Evolutionary conservation across 345 rosid species (phyloP).

Genomic region (Salix arbutifolia): DNA sequence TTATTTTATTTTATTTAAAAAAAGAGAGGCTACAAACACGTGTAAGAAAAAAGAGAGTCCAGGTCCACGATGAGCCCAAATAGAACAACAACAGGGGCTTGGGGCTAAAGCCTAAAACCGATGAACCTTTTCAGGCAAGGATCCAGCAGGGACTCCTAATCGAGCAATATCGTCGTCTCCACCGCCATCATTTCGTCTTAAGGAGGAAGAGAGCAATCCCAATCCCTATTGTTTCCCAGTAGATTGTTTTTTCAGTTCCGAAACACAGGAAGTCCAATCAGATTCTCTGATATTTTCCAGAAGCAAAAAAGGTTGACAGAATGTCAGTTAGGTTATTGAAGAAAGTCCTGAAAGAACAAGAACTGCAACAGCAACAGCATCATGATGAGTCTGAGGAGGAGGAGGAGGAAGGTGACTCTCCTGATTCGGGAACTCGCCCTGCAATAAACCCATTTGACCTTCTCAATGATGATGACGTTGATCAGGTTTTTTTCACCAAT

Average conservation of each 20-base stretch:
- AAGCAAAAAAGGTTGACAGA: neutral
- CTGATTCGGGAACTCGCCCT: slow-evolving; percentile 31
- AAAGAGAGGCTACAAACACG: neutral
- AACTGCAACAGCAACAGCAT: slow-evolving; percentile 34
- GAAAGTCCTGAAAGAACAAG: slow-evolving; percentile 74
- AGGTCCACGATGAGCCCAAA: neutral
- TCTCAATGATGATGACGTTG: slow-evolving; percentile 45
- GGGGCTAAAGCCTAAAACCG: neutral
- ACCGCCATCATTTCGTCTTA: neutral
- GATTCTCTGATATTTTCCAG: neutral
- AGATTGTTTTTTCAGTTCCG: neutral
- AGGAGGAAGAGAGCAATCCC: neutral
- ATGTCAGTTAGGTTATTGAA: slow-evolving; percentile 80
- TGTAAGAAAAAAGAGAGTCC: neutral
- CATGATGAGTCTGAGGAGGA: slow-evolving; percentile 38
- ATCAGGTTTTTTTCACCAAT: slow-evolving; percentile 22
- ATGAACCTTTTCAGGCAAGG: neutral
- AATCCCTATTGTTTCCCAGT: neutral
- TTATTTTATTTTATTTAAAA: neutral
- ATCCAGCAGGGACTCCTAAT: neutral
- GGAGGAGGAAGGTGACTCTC: slow-evolving; percentile 35
- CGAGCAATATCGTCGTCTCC: neutral
- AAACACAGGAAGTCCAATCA: neutral
- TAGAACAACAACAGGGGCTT: neutral
- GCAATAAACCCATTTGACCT: slow-evolving; percentile 69